phyloP scores from a whole-genome alignment of 2,329 filamentous ascomycete genomes.

The Fusarium euwallaceae region DNA sequence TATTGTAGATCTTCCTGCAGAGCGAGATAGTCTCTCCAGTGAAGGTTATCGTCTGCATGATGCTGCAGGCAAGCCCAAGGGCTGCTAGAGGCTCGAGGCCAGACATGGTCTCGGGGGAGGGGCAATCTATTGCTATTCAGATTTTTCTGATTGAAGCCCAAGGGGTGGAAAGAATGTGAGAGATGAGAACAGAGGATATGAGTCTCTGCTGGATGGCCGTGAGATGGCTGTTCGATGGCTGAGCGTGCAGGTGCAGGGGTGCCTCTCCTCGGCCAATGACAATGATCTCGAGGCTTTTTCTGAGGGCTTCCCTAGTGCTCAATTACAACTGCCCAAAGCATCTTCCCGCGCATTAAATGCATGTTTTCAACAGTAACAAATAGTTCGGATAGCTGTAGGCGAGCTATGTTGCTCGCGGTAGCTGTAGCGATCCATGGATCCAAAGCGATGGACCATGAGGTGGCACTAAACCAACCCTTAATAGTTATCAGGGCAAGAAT shows the following conservation, averaged over 20 bases:
- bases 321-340: neutral
- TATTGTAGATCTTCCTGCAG: neutral
- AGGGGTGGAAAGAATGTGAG: neutral
- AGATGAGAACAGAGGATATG: neutral
- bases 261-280: neutral
- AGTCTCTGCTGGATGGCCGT: neutral
- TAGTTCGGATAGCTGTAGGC: neutral
- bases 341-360: neutral
- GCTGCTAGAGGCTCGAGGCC: neutral
- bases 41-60: neutral
- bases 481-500: no score
- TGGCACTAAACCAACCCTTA: no score
- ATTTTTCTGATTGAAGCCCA: neutral
- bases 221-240: neutral
- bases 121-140: accelerated
- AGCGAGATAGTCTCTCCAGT: neutral
- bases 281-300: neutral
- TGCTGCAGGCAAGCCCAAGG: neutral
- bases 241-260: neutral
- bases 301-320: neutral
- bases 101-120: neutral
- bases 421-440: neutral
- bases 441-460: neutral
- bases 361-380: neutral
- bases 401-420: neutral